A percentile compares a stretch with the other conserved stretches of the same genome.
Conservation (phyloP, 306 rosid species). For the Begonia fuchsioides region DNA sequence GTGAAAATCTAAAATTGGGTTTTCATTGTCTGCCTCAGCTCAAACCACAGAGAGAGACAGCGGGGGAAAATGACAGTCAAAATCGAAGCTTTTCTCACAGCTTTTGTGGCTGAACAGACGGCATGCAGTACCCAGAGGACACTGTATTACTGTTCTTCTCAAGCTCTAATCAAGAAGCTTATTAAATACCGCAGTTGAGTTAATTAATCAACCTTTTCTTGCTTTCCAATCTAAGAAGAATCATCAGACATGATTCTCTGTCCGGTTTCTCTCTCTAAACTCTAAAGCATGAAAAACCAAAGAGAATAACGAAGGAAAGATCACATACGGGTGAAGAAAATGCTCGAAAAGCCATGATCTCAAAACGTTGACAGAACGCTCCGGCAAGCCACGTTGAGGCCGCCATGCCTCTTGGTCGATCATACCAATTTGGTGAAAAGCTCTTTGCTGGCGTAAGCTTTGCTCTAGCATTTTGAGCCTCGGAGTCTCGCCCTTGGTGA, state of each 20-base stretch:
- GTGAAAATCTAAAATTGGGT: background rate
- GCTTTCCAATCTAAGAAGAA: background rate
- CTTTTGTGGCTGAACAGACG: constrained; percentile 7
- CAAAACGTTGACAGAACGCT: constrained; percentile 89
- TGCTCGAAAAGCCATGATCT: constrained; percentile 99
- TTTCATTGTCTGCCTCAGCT: background rate
- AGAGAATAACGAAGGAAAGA: background rate
- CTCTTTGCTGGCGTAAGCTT: constrained; percentile 85
- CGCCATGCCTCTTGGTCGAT: constrained; percentile 99
- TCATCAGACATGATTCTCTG: background rate
- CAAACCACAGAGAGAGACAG: background rate
- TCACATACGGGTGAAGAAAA: constrained; percentile 92
- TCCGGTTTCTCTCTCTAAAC: background rate
- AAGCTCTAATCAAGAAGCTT: background rate
- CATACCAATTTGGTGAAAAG: constrained; percentile 92
- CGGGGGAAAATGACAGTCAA: background rate
- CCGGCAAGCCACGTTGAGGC: constrained; percentile 96
- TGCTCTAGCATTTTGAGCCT: constrained; percentile 72
- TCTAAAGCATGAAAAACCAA: background rate
- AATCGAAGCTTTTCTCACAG: constrained; percentile 4
- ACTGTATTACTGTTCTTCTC: constrained; percentile 8
- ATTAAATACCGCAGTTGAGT: background rate
- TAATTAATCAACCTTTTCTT: background rate
- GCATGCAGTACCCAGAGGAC: constrained; percentile 4
- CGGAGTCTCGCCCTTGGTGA: constrained; percentile 97